Percentiles rank a stretch among this genome's conserved stretches.
phyloP scores from a whole-genome alignment of 805 yeast genomes.

The Metschnikowia hibisci region DNA sequence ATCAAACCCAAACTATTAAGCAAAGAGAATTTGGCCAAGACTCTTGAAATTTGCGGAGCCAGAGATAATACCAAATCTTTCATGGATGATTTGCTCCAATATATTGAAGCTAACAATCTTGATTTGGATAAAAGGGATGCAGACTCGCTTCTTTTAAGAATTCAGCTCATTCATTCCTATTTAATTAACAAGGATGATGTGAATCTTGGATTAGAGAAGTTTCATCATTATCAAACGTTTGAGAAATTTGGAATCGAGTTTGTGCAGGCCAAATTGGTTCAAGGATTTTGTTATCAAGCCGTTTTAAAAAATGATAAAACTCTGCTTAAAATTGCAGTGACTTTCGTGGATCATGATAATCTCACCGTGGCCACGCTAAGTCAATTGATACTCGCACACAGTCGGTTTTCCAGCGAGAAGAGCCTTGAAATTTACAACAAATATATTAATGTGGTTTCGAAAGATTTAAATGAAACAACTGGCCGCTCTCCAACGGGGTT shows the following conservation, averaged over 20 bases:
- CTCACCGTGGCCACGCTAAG: conserved; percentile 34
- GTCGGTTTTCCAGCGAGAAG: conserved; percentile 36
- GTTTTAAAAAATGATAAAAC: conserved; percentile 25
- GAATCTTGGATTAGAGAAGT: conserved; percentile 32
- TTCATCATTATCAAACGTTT: conserved; percentile 36
- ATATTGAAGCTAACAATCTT: conserved; percentile 21
- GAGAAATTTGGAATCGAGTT: conserved; percentile 38
- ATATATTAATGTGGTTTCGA: conserved; percentile 37
- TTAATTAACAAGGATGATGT: conserved; percentile 31
- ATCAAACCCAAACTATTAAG: conserved; percentile 13
- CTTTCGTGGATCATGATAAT: conserved; percentile 25
- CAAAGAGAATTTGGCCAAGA: conserved; percentile 12
- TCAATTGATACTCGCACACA: conserved; percentile 38
- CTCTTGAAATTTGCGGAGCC: neutral
- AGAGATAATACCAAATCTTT: neutral
- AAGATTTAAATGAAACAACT: conserved; percentile 23
- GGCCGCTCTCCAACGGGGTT: conserved; percentile 40
- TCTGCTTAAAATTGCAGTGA: conserved; percentile 36
- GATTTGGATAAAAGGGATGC: conserved; percentile 25
- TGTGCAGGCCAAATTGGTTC: conserved; percentile 39
- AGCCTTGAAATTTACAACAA: conserved; percentile 45
- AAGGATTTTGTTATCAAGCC: conserved; percentile 39
- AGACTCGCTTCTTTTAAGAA: conserved; percentile 29
- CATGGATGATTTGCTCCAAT: conserved; percentile 15
- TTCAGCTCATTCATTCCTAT: conserved; percentile 29